phyloP scores from a whole-genome alignment of 2,329 filamentous ascomycete species.

The Cladosporium sp. region DNA sequence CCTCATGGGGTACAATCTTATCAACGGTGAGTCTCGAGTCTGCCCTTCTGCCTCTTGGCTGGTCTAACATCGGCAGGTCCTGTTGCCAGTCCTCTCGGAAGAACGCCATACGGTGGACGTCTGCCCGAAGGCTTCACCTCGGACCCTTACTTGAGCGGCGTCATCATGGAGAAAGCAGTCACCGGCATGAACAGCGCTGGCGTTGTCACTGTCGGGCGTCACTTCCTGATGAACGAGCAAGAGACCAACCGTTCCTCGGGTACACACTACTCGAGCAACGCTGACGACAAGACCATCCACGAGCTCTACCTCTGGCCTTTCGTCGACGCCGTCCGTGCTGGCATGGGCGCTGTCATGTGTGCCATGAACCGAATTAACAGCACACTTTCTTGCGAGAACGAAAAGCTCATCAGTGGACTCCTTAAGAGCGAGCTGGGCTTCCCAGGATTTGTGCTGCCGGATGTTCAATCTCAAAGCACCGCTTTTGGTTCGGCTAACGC shows the following conservation, averaged over 20 bases:
- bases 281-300: slow-evolving; percentile 30
- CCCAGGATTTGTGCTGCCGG: slow-evolving; percentile 79
- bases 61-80: background rate
- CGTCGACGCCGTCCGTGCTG: slow-evolving; percentile 62
- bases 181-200: slow-evolving; percentile 51
- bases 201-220: slow-evolving; percentile 48
- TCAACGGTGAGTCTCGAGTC: slow-evolving; percentile 21
- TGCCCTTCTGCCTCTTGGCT: background rate
- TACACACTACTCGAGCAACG: slow-evolving; percentile 31
- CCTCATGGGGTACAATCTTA: slow-evolving; percentile 26
- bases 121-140: slow-evolving; percentile 63
- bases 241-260: slow-evolving; percentile 27
- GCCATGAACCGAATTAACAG: slow-evolving; percentile 72
- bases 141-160: slow-evolving; percentile 63
- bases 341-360: slow-evolving; percentile 69
- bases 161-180: slow-evolving; percentile 52
- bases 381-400: slow-evolving; percentile 64
- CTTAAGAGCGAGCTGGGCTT: slow-evolving; percentile 84
- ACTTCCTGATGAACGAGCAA: slow-evolving; percentile 55
- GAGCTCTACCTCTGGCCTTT: slow-evolving; percentile 29
- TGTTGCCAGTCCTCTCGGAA: slow-evolving; percentile 26
- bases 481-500: slow-evolving; percentile 60
- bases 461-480: slow-evolving; percentile 66
- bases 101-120: slow-evolving; percentile 30
- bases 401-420: slow-evolving; percentile 74